Conservation (phyloP, 495 filamentous ascomycete genomes). For the Aspergillus indologenus region DNA sequence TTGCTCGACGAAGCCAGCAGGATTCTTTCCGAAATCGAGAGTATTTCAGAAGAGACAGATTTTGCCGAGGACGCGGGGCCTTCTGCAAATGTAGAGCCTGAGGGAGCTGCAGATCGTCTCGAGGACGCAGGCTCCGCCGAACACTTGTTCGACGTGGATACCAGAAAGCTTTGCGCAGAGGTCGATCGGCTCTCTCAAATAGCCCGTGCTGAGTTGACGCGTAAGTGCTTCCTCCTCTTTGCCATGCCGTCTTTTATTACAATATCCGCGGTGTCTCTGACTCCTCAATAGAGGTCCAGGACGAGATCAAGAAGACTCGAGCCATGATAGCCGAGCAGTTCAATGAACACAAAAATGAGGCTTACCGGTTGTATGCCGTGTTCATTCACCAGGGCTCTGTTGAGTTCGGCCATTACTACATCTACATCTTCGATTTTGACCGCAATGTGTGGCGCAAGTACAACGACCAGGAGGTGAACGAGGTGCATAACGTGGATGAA, state of each 20-base stretch:
- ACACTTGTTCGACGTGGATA: slow-evolving; percentile 30
- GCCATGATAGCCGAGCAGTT: slow-evolving; percentile 62
- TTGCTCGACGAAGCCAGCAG: slow-evolving; percentile 31
- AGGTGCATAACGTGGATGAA: slow-evolving; percentile 56
- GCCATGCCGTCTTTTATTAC: too few relatives aligned
- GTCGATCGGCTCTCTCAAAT: slow-evolving; percentile 34
- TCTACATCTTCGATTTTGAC: slow-evolving; percentile 89
- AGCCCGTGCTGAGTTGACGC: slow-evolving; percentile 33
- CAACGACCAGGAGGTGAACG: slow-evolving; percentile 80
- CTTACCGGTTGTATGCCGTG: slow-evolving; percentile 85
- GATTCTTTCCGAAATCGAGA: slow-evolving; percentile 31
- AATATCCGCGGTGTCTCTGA: slow-evolving; percentile 13
- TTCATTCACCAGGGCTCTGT: slow-evolving; percentile 80
- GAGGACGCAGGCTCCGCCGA: slow-evolving; percentile 11
- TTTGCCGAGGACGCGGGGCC: slow-evolving; percentile 17
- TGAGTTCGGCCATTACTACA: slow-evolving; percentile 88
- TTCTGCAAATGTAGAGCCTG: background rate
- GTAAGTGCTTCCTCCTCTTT: slow-evolving; percentile 26
- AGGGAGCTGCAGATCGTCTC: too few relatives aligned
- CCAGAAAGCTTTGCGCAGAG: slow-evolving; percentile 23
- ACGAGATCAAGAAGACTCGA: slow-evolving; percentile 48
- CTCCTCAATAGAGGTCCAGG: slow-evolving; percentile 38
- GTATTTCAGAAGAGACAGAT: slow-evolving; percentile 23
- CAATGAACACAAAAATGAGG: slow-evolving; percentile 48
- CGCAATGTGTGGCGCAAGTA: slow-evolving; percentile 84